phyloP scores from a whole-genome alignment of 208 protist species.

The Acanthamoeba lugdunensis region DNA sequence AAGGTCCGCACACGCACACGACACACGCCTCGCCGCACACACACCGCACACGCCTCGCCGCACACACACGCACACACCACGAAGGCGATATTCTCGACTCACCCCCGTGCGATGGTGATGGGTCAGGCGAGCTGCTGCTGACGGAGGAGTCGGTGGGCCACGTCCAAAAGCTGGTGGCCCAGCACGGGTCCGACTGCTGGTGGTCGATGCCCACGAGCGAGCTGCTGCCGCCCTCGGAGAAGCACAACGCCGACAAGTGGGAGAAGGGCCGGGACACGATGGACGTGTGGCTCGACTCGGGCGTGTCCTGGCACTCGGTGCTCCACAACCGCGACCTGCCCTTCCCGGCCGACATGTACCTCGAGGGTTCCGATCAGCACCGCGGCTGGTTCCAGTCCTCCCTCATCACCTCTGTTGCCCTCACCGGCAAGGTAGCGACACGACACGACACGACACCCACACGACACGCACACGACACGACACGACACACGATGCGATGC shows the following conservation, averaged over 20 bases:
- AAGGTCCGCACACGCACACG: neutral
- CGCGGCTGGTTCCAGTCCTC: constrained; percentile 92
- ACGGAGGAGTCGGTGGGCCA: constrained; percentile 82
- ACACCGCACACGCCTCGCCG: too few species aligned
- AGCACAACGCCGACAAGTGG: constrained; percentile 71
- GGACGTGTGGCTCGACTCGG: constrained; percentile 93
- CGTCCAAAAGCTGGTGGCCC: constrained; percentile 80
- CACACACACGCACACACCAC: neutral
- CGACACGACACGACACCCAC: neutral
- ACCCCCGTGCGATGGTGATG: neutral
- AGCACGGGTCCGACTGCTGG: constrained; percentile 86
- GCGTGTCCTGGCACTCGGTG: constrained; percentile 86
- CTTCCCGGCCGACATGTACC: constrained; percentile 73
- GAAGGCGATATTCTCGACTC: neutral
- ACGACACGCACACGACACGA: neutral
- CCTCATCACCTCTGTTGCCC: constrained; percentile 83
- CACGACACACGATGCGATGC: too few species aligned
- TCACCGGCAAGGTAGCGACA: neutral
- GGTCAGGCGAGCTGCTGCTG: constrained; percentile 78
- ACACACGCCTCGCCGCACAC: too few species aligned
- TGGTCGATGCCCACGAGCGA: constrained; percentile 71
- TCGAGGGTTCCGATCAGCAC: constrained; percentile 91
- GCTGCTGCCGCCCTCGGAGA: constrained; percentile 83
- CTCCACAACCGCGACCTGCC: neutral
- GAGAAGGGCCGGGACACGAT: constrained; percentile 89